Evolutionary conservation across 108 stramenopile genomes (phyloP).

Genomic region (Cyclotella choctawhatcheeana): DNA sequence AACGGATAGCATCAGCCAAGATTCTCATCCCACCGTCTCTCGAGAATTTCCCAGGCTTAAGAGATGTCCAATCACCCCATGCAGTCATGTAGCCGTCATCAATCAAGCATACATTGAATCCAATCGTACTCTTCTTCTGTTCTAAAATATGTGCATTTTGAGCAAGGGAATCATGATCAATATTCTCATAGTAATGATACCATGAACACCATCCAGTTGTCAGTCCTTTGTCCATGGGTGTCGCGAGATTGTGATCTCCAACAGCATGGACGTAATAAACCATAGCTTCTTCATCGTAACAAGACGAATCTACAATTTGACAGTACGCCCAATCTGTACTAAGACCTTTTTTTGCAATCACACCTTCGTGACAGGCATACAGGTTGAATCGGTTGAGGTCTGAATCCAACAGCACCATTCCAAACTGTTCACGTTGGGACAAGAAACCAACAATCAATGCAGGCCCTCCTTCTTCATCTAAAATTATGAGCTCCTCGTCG

Average conservation of each 20-base stretch:
- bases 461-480: slow-evolving; percentile 88
- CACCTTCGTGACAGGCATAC: slow-evolving; percentile 75
- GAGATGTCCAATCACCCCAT: slow-evolving; percentile 94
- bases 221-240: slow-evolving; percentile 76
- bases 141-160: slow-evolving; percentile 76
- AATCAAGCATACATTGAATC: slow-evolving; percentile 84
- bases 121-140: slow-evolving; percentile 58
- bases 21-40: slow-evolving; percentile 65
- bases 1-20: slow-evolving; percentile 71
- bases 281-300: slow-evolving; percentile 91
- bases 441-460: slow-evolving; percentile 88
- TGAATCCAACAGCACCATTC: slow-evolving; percentile 70
- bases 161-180: slow-evolving; percentile 72
- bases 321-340: slow-evolving; percentile 86
- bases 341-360: slow-evolving; percentile 43
- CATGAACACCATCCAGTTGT: slow-evolving; percentile 93
- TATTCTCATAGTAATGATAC: slow-evolving; percentile 94
- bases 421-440: slow-evolving; percentile 84
- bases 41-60: slow-evolving; percentile 79
- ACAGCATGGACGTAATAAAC: slow-evolving; percentile 82
- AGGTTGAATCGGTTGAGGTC: slow-evolving; percentile 59
- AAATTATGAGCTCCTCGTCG: slow-evolving; percentile 43
- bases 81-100: slow-evolving; percentile 96
- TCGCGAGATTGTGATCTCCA: slow-evolving; percentile 76
- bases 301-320: slow-evolving; percentile 71